Conservation (phyloP, 2,329 filamentous ascomycete genomes). For the Hansfordia pulvinata region DNA sequence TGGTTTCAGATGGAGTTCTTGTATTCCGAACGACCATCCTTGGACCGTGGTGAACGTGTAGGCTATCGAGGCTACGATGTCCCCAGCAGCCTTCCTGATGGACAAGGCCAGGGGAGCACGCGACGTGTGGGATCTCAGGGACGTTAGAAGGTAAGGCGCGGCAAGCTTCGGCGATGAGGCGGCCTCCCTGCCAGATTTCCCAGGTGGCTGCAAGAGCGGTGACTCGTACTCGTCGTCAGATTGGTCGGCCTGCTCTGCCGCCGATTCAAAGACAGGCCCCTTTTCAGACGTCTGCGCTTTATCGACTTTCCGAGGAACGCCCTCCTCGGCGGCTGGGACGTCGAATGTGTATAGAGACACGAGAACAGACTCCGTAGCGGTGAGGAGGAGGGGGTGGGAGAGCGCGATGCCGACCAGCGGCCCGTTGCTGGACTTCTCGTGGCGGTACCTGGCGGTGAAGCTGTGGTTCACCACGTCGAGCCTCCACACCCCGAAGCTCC, state of each 20-base stretch:
- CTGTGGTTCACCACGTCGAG: constrained; percentile 30
- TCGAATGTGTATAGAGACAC: constrained; percentile 65
- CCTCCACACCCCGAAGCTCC: constrained; percentile 57
- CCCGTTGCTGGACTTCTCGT: constrained; percentile 48
- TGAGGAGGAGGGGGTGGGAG: constrained; percentile 62
- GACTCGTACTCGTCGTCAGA: no score
- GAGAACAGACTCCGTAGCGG: constrained; percentile 60
- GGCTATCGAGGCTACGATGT: constrained; percentile 69
- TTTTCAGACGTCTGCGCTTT: no score
- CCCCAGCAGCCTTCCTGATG: constrained; percentile 50
- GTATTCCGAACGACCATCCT: constrained; percentile 85
- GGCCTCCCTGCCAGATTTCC: no score
- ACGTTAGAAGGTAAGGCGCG: constrained; percentile 53
- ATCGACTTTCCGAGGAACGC: no score
- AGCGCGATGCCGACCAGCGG: constrained; percentile 58
- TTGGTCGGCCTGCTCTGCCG: no score
- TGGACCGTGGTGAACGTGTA: constrained; percentile 69
- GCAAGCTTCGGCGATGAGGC: constrained; percentile 2
- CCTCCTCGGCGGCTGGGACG: no score
- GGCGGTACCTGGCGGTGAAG: constrained; percentile 40
- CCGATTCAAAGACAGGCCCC: no score
- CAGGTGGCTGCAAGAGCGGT: no score
- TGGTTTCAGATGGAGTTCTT: constrained; percentile 59
- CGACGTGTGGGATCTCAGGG: constrained; percentile 67
- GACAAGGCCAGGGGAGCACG: constrained; percentile 72